Conservation (phyloP, 306 rosid species). For the Prunus kanzakura region DNA sequence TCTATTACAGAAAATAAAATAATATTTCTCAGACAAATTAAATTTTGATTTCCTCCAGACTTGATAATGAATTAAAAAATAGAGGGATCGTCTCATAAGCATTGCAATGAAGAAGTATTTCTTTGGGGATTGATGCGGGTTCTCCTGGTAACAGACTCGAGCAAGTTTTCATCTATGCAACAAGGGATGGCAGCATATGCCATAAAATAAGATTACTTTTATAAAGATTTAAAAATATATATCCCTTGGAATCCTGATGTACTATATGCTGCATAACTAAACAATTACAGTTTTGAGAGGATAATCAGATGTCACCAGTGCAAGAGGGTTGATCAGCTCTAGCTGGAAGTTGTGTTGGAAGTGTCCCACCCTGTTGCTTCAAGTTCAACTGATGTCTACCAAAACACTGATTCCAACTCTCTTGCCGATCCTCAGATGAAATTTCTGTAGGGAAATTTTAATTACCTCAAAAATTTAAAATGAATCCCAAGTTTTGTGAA, state of each 20-base stretch:
- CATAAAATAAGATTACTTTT: neutral
- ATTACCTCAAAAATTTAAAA: constrained; percentile 16
- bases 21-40: neutral
- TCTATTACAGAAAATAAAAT: neutral
- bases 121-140: neutral
- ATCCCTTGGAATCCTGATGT: neutral
- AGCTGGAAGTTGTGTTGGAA: constrained; percentile 88
- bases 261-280: constrained; percentile 14
- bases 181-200: neutral
- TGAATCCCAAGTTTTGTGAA: constrained; percentile 5
- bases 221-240: neutral
- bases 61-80: neutral
- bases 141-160: neutral
- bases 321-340: constrained; percentile 87
- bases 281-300: neutral
- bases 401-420: constrained; percentile 58
- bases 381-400: constrained; percentile 47
- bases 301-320: constrained; percentile 50
- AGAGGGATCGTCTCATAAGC: neutral
- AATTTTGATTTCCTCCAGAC: neutral
- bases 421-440: constrained; percentile 46
- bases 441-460: constrained; percentile 43
- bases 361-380: constrained; percentile 51
- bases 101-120: neutral
- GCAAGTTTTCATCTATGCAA: neutral